Percentiles rank a stretch among this genome's conserved stretches.
Evolutionary conservation across 2,329 filamentous ascomycete genomes (phyloP).

Genomic region (Trichophyton schoenleinii): DNA sequence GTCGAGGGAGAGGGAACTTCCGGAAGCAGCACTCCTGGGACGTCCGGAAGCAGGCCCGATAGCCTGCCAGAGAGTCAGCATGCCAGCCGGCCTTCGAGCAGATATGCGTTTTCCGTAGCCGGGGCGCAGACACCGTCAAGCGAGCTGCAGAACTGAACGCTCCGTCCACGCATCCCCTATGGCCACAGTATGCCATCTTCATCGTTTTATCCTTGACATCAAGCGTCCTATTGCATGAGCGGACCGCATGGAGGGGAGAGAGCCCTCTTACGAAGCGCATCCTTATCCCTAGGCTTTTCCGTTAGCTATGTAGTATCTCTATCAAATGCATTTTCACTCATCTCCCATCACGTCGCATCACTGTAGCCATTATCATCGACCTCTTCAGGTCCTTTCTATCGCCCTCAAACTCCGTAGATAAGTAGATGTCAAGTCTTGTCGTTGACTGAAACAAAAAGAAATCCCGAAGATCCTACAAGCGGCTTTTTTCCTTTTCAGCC

Average conservation of each 20-base stretch:
- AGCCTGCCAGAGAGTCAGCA: background rate
- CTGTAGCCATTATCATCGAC: background rate
- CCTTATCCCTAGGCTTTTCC: background rate
- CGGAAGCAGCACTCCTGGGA: constrained; percentile 1
- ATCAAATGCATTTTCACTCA: background rate
- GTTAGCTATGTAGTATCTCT: background rate
- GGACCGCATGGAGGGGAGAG: background rate
- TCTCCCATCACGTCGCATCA: background rate
- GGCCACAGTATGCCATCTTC: background rate
- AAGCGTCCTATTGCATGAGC: background rate
- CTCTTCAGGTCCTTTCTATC: background rate
- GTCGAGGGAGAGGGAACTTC: background rate
- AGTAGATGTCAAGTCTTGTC: background rate
- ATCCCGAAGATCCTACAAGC: background rate
- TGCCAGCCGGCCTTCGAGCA: background rate
- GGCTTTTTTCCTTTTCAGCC: background rate
- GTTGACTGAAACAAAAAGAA: background rate
- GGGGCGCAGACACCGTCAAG: background rate
- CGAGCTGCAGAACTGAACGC: background rate
- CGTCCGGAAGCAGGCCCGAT: background rate
- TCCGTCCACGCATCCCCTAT: background rate
- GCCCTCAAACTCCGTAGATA: background rate
- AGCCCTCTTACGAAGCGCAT: background rate
- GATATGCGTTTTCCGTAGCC: background rate
- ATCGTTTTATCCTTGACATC: background rate